These are phyloP conservation scores for Oryza punctata DNA, from an alignment of 176 grass and related monocot species.

Conservation along the genomic window DNA sequence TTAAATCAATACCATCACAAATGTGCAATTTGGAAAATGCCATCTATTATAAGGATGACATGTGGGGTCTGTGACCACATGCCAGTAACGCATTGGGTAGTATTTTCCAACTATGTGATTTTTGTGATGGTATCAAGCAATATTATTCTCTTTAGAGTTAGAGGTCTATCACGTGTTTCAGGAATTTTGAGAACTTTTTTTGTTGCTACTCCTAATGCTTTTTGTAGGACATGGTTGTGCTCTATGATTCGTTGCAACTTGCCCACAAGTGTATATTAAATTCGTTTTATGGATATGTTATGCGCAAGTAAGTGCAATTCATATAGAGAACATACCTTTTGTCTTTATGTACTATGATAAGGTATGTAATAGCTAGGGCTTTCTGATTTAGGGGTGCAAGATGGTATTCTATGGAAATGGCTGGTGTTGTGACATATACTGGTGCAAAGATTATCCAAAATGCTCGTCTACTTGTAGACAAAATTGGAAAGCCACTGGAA, in stretches of 20 bases:
- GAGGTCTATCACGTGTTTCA: constrained; percentile 11
- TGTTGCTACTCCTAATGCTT: constrained; percentile 31
- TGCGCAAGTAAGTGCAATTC: constrained; percentile 87
- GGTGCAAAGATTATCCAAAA: constrained; percentile 99
- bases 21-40: not conserved
- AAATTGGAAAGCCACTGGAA: constrained; percentile 96
- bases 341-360: constrained; percentile 20
- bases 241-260: constrained; percentile 97
- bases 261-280: constrained; percentile 99
- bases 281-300: constrained; percentile 99
- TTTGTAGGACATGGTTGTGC: constrained; percentile 96
- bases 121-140: not conserved
- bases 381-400: constrained; percentile 84
- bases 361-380: constrained; percentile 27
- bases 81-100: not conserved
- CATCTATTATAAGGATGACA: not conserved
- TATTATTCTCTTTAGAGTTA: not conserved
- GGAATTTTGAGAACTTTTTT: constrained; percentile 34
- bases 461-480: constrained; percentile 88
- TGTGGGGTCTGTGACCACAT: not conserved
- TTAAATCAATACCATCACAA: not conserved
- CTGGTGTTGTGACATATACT: constrained; percentile 98
- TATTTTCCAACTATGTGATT: not conserved
- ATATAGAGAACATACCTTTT: constrained; percentile 18
- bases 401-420: constrained; percentile 99